phyloP scores from a whole-genome alignment of 1,284 basidiomycete species.

The Porogramme epimiltina region DNA sequence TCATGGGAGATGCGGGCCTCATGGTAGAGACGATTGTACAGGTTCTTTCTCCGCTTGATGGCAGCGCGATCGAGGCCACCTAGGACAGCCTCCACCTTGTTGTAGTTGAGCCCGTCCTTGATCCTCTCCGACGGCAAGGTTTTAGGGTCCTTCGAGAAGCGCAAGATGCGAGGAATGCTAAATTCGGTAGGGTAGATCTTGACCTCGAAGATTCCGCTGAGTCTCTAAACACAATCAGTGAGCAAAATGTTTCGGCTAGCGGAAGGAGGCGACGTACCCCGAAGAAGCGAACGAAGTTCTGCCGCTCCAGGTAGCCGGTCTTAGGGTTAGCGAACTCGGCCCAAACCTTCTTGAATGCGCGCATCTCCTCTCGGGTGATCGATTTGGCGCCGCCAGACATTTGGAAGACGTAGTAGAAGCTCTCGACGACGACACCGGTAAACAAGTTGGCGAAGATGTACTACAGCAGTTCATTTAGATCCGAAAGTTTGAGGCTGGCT shows the following conservation, averaged over 20 bases:
- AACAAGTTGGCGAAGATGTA: constrained; percentile 97
- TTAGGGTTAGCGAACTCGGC: constrained; percentile 80
- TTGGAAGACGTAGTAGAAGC: constrained; percentile 96
- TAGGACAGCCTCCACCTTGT: constrained; percentile 61
- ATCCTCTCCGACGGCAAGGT: constrained; percentile 24
- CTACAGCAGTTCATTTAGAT: constrained; percentile 40
- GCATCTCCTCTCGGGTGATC: constrained; percentile 88
- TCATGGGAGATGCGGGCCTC: constrained; percentile 81
- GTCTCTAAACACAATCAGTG: constrained; percentile 49
- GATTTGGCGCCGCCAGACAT: constrained; percentile 80
- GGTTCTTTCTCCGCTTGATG: constrained; percentile 66
- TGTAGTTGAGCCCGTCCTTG: constrained; percentile 63
- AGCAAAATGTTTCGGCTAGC: background rate
- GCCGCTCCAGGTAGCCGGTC: constrained; percentile 78
- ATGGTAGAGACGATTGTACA: constrained; percentile 80
- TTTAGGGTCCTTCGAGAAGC: constrained; percentile 40
- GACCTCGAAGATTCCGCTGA: constrained; percentile 84
- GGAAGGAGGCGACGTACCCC: constrained; percentile 50
- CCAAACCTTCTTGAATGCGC: constrained; percentile 95
- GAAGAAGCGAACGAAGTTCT: constrained; percentile 81
- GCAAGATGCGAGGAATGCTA: constrained; percentile 61
- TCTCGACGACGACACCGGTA: constrained; percentile 95
- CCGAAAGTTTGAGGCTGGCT: background rate
- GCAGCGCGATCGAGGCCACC: constrained; percentile 63
- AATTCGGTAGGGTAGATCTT: constrained; percentile 78